Conservation (phyloP, 2,329 filamentous ascomycete species). For the Thielaviopsis populi region DNA sequence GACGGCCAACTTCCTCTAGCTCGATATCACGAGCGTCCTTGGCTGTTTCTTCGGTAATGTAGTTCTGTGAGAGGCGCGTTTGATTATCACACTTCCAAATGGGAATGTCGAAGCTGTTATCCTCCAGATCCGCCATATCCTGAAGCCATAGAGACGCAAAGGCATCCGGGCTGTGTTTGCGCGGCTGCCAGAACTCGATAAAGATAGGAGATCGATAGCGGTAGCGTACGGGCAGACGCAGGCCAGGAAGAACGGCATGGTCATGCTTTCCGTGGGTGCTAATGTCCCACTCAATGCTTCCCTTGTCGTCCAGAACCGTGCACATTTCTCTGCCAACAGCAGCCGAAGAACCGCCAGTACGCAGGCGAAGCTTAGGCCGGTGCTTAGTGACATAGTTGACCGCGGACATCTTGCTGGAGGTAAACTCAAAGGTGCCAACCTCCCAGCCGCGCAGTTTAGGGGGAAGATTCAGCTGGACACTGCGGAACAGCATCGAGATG, state of each 20-base stretch:
- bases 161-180: constrained; percentile 54
- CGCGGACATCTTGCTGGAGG: constrained; percentile 53
- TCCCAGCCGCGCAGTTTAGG: constrained; percentile 82
- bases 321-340: constrained; percentile 25
- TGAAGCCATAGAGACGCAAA: constrained; percentile 78
- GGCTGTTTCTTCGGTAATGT: constrained; percentile 69
- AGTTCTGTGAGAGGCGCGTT: constrained; percentile 73
- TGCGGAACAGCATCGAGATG: constrained; percentile 79
- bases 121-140: constrained; percentile 67
- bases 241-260: constrained; percentile 20
- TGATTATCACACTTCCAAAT: constrained; percentile 73
- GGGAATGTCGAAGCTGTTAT: constrained; percentile 66
- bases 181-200: constrained; percentile 62
- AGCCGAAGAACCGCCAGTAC: constrained; percentile 72
- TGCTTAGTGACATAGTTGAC: constrained; percentile 44
- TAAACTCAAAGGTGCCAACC: constrained; percentile 85
- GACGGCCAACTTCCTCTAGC: constrained; percentile 62
- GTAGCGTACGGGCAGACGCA: constrained; percentile 75
- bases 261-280: constrained; percentile 27
- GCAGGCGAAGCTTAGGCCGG: constrained; percentile 61
- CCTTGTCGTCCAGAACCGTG: constrained; percentile 12
- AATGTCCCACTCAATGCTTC: constrained; percentile 33
- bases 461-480: constrained; percentile 74
- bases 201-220: constrained; percentile 82
- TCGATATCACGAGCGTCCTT: constrained; percentile 55